Percentiles rank a stretch among this genome's conserved stretches.
phyloP scores from a whole-genome alignment of 2,329 filamentous ascomycete genomes.

The Verticillium klebahnii region DNA sequence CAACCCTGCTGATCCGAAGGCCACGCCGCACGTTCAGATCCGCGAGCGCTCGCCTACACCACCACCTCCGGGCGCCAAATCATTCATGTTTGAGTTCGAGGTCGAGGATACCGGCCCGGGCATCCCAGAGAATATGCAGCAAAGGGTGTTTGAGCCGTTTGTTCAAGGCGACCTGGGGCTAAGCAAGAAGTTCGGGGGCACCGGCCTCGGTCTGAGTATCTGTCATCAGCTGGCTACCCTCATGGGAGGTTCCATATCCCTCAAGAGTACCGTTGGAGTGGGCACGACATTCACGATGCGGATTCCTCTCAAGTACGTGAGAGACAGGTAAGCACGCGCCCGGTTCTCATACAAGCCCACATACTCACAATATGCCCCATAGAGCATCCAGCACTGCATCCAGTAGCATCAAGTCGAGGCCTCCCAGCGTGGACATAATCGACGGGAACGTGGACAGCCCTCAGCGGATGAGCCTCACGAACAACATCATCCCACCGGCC shows the following conservation, averaged over 20 bases:
- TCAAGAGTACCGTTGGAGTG: slow-evolving; percentile 66
- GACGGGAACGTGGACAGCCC: slow-evolving; percentile 26
- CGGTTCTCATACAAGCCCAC: slow-evolving; percentile 8
- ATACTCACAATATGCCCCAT: not conserved
- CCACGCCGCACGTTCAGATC: slow-evolving; percentile 39
- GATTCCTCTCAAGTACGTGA: slow-evolving; percentile 74
- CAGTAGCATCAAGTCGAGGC: slow-evolving; percentile 46
- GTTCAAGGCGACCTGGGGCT: slow-evolving; percentile 87
- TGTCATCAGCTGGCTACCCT: slow-evolving; percentile 79
- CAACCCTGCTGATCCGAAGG: slow-evolving; percentile 57
- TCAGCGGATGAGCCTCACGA: slow-evolving; percentile 12
- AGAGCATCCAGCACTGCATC: slow-evolving; percentile 51
- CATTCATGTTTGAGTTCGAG: slow-evolving; percentile 79
- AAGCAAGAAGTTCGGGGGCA: slow-evolving; percentile 87
- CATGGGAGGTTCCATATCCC: slow-evolving; percentile 73
- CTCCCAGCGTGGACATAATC: slow-evolving; percentile 38
- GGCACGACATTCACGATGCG: slow-evolving; percentile 80
- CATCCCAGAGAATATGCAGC: slow-evolving; percentile 71
- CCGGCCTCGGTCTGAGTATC: slow-evolving; percentile 82
- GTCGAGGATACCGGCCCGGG: slow-evolving; percentile 86
- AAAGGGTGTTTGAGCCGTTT: slow-evolving; percentile 89
- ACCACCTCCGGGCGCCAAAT: slow-evolving; percentile 57
- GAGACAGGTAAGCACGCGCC: slow-evolving; percentile 49
- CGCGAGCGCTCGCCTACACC: slow-evolving; percentile 55
- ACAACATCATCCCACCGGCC: slow-evolving; percentile 7